Base-by-base conservation (phyloP, 805 yeast species). In the Metschnikowia borealis region DNA sequence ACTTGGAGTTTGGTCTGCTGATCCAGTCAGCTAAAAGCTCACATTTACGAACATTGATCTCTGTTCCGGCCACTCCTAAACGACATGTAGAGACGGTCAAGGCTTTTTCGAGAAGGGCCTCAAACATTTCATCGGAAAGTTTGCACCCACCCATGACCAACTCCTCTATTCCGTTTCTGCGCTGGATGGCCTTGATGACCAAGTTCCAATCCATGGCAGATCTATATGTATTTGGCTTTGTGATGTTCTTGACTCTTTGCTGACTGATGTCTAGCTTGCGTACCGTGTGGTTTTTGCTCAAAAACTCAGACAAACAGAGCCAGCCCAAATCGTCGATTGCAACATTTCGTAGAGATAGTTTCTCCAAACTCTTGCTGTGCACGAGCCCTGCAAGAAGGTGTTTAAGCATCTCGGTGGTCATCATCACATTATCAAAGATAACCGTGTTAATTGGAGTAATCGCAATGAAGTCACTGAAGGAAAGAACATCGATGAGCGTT, bases 91-190 rank as follows among this genome's bases (percentile, higher is more conserved):
- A 64, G 20, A 70, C 52, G 13, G 60, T 55, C 13, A 80, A 65
- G 0, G 81, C 80, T 21, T 64, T 66, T 7, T 63, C 63, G 21
- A 80, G 68, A 41, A 80, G 65, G 7, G 65, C 62, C 34, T 64
- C 58, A 53, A 79, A 79, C 34, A 67, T 71, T 2, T 62, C 64
- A 52, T 74, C 77, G 2, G 71, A 60, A 39, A 80, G 60, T 54
- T 77, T 75, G 59, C 83, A 80, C 1, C 85, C 84, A 55, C 80
- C 79, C 46, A 80, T 73, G 14, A 80, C 84, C 50, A 80, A 67
- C 55, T 80, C 85, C 59, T 79, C 83, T 33, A 80, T 71, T 0
- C 85, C 84, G 5, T 81, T 80, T 50, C 82, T 63, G 14, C 58
- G 14, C 0, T 65, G 60, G n/a, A 80, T 49, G 1, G 79, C 56